Base-by-base conservation (phyloP, 306 rosid genomes). In the Cicer arietinum region DNA sequence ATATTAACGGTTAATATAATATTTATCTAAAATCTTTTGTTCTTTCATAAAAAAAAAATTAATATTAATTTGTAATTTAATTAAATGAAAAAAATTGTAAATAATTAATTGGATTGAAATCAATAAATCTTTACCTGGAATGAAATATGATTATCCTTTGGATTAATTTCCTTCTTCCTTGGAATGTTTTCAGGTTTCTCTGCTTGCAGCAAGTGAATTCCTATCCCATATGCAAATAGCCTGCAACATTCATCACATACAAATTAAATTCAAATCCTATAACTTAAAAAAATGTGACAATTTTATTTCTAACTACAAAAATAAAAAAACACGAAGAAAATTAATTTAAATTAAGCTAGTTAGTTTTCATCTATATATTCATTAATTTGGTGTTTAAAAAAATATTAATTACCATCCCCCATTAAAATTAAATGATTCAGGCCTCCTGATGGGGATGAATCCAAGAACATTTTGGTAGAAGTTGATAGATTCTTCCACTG, bases 71-170 rank as follows among this genome's bases (percentile, higher is more conserved):
- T 47, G 30, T 9, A 35, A 22, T 39, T 61, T 0, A 42, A 42
- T 72, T 20, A 44, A 30, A 60, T n/a, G 6, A 45, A 11, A 7
- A 10, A 7, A 11, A 2, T 4, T 0, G 0, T 35, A 13, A 48
- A 0, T 35, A 13, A 48, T 30, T 1, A n/a, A 16, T 54, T 40
- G 13, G 16, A 50, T 1, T 2, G 7, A 84, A 56, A 70, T 14
- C 0, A 62, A 39, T 11, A 1, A 65, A 65, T 10, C 77, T 69
- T 58, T 58, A 84, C 97, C 98, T 94, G 97, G 37, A 94, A 94
- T 16, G 98, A 94, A 30, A 94, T 85, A 13, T 94, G 98, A 84
- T 84, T 94, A 65, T 94, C 98, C 81, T 94, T 94, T 7, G 98
- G 98, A 84, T 94, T 94, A 40, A 94, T 94, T 69, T 82, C 84